Conservation (phyloP, 331 rosid genomes). For the Cydonia oblonga region DNA sequence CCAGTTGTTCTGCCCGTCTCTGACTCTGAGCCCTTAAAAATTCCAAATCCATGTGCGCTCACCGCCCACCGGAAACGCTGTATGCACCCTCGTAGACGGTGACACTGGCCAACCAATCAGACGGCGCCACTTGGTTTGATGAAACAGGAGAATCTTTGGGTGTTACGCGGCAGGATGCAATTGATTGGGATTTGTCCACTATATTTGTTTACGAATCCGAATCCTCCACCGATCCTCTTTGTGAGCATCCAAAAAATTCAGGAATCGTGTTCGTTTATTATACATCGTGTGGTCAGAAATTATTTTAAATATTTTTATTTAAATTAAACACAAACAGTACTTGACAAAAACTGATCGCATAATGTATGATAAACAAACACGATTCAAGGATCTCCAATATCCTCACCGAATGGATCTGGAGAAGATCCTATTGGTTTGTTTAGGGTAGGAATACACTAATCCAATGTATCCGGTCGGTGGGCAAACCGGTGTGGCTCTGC, state of each 20-base stretch:
- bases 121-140: not conserved
- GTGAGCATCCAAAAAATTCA: no score
- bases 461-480: not conserved
- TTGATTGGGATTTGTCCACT: not conserved
- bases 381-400: fast-evolving
- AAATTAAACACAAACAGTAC: no score
- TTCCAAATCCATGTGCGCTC: not conserved
- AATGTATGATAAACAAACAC: fast-evolving
- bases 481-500: not conserved
- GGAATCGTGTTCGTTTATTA: fast-evolving
- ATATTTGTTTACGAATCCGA: not conserved
- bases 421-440: no score
- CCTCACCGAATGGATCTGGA: fast-evolving
- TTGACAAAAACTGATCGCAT: no score
- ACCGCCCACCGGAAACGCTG: not conserved
- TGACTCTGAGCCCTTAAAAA: not conserved
- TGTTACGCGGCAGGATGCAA: not conserved
- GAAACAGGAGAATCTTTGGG: not conserved
- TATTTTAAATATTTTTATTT: no score
- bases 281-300: fast-evolving
- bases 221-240: not conserved
- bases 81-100: not conserved
- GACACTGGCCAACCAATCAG: not conserved
- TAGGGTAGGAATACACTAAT: no score
- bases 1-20: not conserved